Evolutionary conservation across 108 stramenopile genomes (phyloP).

Genomic region (Fragilaria radians): DNA sequence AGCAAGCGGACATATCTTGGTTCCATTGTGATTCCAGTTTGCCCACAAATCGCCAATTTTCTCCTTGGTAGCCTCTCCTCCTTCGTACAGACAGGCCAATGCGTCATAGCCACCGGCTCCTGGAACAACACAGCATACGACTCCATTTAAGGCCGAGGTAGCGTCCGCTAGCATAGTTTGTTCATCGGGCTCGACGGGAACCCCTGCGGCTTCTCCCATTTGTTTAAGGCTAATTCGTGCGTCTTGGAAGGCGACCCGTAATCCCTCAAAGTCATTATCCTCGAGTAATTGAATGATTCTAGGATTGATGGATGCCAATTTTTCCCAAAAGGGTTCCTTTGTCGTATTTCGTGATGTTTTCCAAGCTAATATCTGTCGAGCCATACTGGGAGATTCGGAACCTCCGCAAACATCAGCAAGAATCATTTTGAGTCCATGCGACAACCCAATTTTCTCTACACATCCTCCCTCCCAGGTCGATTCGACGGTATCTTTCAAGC

Average conservation of each 20-base stretch:
- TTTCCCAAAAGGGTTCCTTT: constrained; percentile 66
- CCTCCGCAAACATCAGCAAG: constrained; percentile 94
- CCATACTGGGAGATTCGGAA: constrained; percentile 92
- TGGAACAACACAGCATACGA: constrained; percentile 86
- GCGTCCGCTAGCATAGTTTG: constrained; percentile 86
- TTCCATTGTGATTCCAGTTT: constrained; percentile 18
- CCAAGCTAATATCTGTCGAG: constrained; percentile 78
- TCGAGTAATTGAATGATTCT: constrained; percentile 45
- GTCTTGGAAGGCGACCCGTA: constrained; percentile 47
- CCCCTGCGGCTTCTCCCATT: constrained; percentile 80
- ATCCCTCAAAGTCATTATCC: constrained; percentile 8
- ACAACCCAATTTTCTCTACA: constrained; percentile 45
- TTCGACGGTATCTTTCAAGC: constrained; percentile 20
- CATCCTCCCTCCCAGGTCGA: constrained; percentile 51
- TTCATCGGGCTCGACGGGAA: constrained; percentile 86
- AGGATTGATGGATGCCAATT: constrained; percentile 53
- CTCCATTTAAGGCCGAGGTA: constrained; percentile 81
- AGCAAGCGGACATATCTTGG: constrained; percentile 56
- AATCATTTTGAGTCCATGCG: constrained; percentile 66
- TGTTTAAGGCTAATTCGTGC: constrained; percentile 54
- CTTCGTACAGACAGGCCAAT: constrained; percentile 75
- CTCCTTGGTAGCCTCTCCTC: constrained; percentile 43
- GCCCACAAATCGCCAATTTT: constrained; percentile 64
- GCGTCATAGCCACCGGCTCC: constrained; percentile 97
- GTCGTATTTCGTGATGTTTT: constrained; percentile 37